phyloP scores from a whole-genome alignment of 2,329 filamentous ascomycete species.

The Westerdykella aurantiaca region DNA sequence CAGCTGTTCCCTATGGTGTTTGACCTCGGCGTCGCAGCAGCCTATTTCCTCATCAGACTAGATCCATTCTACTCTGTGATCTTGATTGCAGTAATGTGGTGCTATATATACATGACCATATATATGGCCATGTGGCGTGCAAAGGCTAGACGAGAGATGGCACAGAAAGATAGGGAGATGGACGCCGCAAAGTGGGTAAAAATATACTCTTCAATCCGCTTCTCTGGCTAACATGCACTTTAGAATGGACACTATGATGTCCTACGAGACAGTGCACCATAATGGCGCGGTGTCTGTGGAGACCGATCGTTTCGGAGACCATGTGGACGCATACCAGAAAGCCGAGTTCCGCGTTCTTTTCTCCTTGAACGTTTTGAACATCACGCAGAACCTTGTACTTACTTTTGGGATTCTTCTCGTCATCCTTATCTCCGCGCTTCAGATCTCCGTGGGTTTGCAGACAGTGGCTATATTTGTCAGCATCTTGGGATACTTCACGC shows the following conservation, averaged over 20 bases:
- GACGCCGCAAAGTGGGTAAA: constrained; percentile 40
- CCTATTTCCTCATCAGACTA: constrained; percentile 56
- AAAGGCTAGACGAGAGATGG: constrained; percentile 43
- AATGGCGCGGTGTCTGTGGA: constrained; percentile 10
- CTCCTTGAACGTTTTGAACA: constrained; percentile 14
- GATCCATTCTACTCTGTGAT: constrained; percentile 58
- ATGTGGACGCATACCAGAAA: constrained; percentile 9
- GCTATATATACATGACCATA: constrained; percentile 48
- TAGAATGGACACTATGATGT: constrained; percentile 45
- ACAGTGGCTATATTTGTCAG: constrained; percentile 13
- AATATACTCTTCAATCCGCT: constrained; percentile 3
- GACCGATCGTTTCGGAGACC: constrained; percentile 1
- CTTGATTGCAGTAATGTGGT: constrained; percentile 51
- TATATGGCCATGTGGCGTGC: constrained; percentile 47
- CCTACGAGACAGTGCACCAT: constrained; percentile 38
- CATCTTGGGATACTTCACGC: constrained; percentile 13
- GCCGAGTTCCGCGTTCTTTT: constrained; percentile 12
- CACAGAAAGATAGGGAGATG: constrained; percentile 43
- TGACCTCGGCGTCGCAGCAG: constrained; percentile 54
- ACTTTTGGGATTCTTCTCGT: constrained; percentile 9
- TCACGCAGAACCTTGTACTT: constrained; percentile 13
- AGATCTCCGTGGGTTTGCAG: constrained; percentile 7
- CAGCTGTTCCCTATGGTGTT: constrained; percentile 56
- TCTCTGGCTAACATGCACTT: neutral
- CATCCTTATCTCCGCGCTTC: constrained; percentile 5